Evolutionary conservation across 768 basidiomycete species (phyloP).

Genomic region (Fibroporia radiculosa): DNA sequence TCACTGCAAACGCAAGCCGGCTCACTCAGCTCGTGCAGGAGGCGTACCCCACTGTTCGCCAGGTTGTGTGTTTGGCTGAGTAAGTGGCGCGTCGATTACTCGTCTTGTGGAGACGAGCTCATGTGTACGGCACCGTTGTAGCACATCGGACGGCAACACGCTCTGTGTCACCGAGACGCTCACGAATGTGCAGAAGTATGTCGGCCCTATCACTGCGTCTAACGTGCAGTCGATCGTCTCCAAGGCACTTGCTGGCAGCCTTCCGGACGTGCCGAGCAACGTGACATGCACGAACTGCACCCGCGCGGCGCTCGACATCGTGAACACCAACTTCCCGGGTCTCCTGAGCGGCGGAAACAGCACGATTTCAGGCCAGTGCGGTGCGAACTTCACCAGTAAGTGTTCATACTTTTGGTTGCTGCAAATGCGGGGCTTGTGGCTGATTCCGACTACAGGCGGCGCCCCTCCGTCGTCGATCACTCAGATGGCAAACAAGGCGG

Average conservation of each 20-base stretch:
- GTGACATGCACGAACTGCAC: conserved; percentile 27
- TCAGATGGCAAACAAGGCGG: conserved; percentile 16
- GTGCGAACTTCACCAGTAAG: conserved; percentile 24
- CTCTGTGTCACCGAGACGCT: conserved; percentile 56
- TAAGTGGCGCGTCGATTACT: conserved; percentile 33
- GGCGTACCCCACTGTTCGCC: conserved; percentile 49
- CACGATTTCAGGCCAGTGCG: conserved; percentile 19
- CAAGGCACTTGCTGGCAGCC: conserved; percentile 7
- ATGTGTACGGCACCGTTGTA: conserved; percentile 9
- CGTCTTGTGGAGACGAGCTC: no score
- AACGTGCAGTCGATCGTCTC: conserved; percentile 14
- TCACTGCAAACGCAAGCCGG: conserved; percentile 10
- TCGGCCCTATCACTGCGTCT: conserved; percentile 19
- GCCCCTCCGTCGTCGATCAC: conserved; percentile 18
- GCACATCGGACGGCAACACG: conserved; percentile 28
- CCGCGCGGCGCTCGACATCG: conserved; percentile 24
- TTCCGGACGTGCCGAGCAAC: conserved; percentile 13
- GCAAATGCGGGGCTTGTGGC: background rate
- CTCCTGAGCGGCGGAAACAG: conserved; percentile 12
- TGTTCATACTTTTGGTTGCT: conserved; percentile 1
- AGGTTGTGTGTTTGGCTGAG: conserved; percentile 59
- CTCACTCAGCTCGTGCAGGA: conserved; percentile 33
- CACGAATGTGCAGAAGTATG: conserved; percentile 37
- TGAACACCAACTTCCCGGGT: conserved; percentile 16
- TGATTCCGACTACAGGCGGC: conserved; percentile 18